Percentiles rank a stretch among this genome's conserved stretches.
phyloP scores from a whole-genome alignment of 768 basidiomycete species.

The Macrolepiota albuminosa region DNA sequence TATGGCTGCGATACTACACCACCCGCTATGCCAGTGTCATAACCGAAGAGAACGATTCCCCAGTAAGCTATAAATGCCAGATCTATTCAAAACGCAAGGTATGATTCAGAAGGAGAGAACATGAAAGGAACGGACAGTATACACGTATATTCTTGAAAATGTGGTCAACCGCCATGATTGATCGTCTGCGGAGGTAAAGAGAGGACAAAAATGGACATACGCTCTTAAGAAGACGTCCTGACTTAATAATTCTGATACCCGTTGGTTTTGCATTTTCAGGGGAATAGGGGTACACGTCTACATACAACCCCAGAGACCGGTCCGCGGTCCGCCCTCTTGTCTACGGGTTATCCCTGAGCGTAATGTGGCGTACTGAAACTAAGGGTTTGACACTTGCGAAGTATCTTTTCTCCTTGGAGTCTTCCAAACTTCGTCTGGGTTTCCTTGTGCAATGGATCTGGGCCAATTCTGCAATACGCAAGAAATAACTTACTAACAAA shows the following conservation, averaged over 20 bases:
- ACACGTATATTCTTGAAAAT: too few relatives aligned
- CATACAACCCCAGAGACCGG: background rate
- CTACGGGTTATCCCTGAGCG: background rate
- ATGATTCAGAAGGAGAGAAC: background rate
- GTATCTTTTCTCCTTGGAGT: background rate
- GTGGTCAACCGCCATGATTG: background rate
- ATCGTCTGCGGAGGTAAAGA: background rate
- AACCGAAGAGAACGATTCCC: slow-evolving; percentile 82
- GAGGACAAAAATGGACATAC: background rate
- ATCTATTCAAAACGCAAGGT: slow-evolving; percentile 35
- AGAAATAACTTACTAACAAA: background rate
- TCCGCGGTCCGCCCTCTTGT: background rate
- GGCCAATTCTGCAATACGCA: background rate
- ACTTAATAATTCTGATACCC: background rate
- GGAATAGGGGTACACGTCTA: background rate
- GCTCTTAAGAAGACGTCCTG: background rate
- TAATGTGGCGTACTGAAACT: background rate
- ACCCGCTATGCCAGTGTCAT: slow-evolving; percentile 51
- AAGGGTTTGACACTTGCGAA: background rate
- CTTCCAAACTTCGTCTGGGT: background rate
- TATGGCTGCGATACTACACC: slow-evolving; percentile 56
- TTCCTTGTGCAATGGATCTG: background rate
- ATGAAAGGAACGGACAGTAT: too few relatives aligned
- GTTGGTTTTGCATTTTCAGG: background rate
- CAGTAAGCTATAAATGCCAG: slow-evolving; percentile 71